Percentiles rank a stretch among this genome's conserved stretches.
Conservation (phyloP, 202 grass and related monocot species). For the Alloteropsis angusta region DNA sequence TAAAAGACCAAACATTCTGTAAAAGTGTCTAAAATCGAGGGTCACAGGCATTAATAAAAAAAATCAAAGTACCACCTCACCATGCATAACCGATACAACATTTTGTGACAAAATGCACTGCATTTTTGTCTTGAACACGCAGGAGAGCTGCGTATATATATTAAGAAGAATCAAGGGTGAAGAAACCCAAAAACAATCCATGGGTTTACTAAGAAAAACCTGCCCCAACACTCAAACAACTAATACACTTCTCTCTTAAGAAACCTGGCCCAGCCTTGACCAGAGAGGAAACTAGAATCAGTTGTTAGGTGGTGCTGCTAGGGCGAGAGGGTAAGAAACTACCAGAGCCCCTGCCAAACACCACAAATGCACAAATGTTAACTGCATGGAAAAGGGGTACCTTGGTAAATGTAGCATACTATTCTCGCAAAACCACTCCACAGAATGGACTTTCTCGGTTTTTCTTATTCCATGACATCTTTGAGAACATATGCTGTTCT, state of each 20-base stretch:
- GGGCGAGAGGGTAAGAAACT: too few relatives aligned
- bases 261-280: too few relatives aligned
- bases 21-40: conserved; percentile 4
- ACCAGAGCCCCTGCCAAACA: too few relatives aligned
- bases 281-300: too few relatives aligned
- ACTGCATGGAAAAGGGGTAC: neutral
- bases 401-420: neutral
- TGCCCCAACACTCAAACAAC: too few relatives aligned
- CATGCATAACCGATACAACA: neutral
- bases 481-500: neutral
- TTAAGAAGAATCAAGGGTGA: too few relatives aligned
- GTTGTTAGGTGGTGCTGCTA: too few relatives aligned
- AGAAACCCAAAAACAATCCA: too few relatives aligned
- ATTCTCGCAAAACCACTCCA: too few relatives aligned
- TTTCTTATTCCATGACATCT: neutral
- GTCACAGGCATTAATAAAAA: neutral
- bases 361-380: neutral
- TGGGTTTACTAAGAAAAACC: too few relatives aligned
- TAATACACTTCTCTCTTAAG: too few relatives aligned
- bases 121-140: neutral
- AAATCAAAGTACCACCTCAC: neutral
- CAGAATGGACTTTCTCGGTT: neutral
- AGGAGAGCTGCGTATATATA: too few relatives aligned
- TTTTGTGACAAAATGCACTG: neutral
- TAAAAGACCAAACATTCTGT: neutral